Percentiles rank a stretch among this genome's conserved stretches.
These are phyloP conservation scores for Aspergillus sp. DNA, from an alignment of 2,329 filamentous ascomycete genomes.

Conservation along the genomic window DNA sequence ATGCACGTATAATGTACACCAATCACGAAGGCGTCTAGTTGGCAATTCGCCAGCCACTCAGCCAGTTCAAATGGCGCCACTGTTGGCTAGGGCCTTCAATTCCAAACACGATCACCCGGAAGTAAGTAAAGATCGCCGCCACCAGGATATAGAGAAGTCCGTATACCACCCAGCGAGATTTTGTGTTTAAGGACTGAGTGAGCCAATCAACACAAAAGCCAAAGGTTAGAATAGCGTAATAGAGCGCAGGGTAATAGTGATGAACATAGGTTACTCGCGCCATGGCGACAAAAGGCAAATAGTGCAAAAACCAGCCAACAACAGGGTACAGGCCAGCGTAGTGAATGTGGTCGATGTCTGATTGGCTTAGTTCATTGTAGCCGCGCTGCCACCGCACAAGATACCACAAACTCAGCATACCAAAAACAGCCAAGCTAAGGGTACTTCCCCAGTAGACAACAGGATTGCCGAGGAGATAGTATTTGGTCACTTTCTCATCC, in stretches of 20 bases:
- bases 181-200: constrained; percentile 64
- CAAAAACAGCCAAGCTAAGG: constrained; percentile 71
- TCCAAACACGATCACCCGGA: constrained; percentile 93
- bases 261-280: constrained; percentile 98
- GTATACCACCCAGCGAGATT: constrained; percentile 69
- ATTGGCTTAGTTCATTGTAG: constrained; percentile 74
- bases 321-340: constrained; percentile 90
- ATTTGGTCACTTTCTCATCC: constrained; percentile 94
- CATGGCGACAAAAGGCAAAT: constrained; percentile 95
- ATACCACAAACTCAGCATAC: constrained; percentile 76
- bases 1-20: neutral
- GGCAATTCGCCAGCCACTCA: constrained; percentile 79
- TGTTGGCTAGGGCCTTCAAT: constrained; percentile 84
- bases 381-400: constrained; percentile 93
- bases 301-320: constrained; percentile 94
- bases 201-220: constrained; percentile 89
- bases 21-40: constrained; percentile 32
- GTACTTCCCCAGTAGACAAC: constrained; percentile 95
- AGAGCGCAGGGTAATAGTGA: constrained; percentile 97
- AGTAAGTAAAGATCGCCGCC: constrained; percentile 82
- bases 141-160: constrained; percentile 69
- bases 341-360: constrained; percentile 90
- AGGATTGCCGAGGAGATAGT: constrained; percentile 97
- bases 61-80: constrained; percentile 93
- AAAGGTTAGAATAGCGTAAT: constrained; percentile 88